Conservation (phyloP, 129 eudicot species). For the Saposhnikovia divaricata region DNA sequence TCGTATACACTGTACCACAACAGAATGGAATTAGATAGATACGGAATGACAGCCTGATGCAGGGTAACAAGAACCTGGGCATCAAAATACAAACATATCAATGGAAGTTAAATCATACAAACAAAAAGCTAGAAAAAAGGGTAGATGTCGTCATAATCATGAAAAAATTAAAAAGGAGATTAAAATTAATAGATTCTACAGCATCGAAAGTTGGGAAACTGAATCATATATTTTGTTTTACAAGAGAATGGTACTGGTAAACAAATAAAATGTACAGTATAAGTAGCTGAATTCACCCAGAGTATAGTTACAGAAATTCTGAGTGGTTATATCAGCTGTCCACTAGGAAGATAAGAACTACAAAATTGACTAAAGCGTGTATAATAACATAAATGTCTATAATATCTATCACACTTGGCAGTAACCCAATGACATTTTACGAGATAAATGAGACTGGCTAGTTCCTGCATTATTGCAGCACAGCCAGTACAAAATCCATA, state of each 20-base stretch:
- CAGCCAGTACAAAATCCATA: neutral
- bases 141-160: neutral
- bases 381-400: neutral
- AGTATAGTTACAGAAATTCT: neutral
- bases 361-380: neutral
- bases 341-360: neutral
- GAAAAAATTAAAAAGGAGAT: neutral
- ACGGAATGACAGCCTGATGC: conserved; percentile 75
- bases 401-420: neutral
- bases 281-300: neutral
- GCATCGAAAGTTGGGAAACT: neutral
- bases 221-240: neutral
- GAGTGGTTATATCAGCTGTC: neutral
- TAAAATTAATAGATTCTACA: neutral
- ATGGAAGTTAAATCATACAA: conserved; percentile 1
- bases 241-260: neutral
- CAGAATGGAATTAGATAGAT: conserved; percentile 67
- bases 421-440: neutral
- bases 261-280: neutral
- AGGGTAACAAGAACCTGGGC: conserved; percentile 75
- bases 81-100: conserved; percentile 19
- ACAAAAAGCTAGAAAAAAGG: neutral
- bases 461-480: neutral
- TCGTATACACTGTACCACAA: conserved; percentile 37
- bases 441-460: neutral